phyloP scores from a whole-genome alignment of 2,329 filamentous ascomycete species.

The Phaeomoniella chlamydospora region DNA sequence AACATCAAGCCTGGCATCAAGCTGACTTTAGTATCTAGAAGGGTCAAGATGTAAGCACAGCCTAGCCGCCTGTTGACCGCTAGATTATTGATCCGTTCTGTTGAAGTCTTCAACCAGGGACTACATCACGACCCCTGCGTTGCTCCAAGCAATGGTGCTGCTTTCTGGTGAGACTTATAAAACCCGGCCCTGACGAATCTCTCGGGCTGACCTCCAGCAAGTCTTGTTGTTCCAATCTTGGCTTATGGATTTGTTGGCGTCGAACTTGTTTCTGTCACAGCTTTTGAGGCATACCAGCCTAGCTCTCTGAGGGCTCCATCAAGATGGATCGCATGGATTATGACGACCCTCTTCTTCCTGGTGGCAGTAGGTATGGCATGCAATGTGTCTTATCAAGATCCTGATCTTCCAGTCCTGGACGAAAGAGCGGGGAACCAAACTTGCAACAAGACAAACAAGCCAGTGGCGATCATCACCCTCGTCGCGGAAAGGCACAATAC shows the following conservation, averaged over 20 bases:
- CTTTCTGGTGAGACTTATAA: too few species aligned
- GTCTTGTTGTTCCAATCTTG: slow-evolving; percentile 16
- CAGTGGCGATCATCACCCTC: slow-evolving; percentile 1
- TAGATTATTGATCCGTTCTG: too few species aligned
- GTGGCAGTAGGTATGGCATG: slow-evolving; percentile 12
- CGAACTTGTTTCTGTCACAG: slow-evolving; percentile 18
- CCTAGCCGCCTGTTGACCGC: too few species aligned
- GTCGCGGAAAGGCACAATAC: not conserved
- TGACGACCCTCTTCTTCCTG: slow-evolving; percentile 13
- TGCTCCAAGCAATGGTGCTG: slow-evolving; percentile 11
- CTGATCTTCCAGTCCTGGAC: slow-evolving; percentile 8
- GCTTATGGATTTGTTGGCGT: slow-evolving; percentile 18
- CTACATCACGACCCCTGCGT: slow-evolving; percentile 9
- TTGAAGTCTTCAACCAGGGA: too few species aligned
- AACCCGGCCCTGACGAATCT: too few species aligned
- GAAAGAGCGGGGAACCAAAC: too few species aligned
- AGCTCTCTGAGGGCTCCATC: slow-evolving; percentile 12
- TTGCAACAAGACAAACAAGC: too few species aligned
- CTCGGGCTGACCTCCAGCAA: too few species aligned
- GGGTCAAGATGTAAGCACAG: too few species aligned
- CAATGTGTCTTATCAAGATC: slow-evolving; percentile 12
- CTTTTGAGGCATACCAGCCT: slow-evolving; percentile 16
- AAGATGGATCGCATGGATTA: slow-evolving; percentile 15
- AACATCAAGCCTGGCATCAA: too few species aligned
- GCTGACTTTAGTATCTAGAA: too few species aligned